Base-by-base conservation (phyloP, 208 protist genomes). In the Herpetomonas samuelpessoai region DNA sequence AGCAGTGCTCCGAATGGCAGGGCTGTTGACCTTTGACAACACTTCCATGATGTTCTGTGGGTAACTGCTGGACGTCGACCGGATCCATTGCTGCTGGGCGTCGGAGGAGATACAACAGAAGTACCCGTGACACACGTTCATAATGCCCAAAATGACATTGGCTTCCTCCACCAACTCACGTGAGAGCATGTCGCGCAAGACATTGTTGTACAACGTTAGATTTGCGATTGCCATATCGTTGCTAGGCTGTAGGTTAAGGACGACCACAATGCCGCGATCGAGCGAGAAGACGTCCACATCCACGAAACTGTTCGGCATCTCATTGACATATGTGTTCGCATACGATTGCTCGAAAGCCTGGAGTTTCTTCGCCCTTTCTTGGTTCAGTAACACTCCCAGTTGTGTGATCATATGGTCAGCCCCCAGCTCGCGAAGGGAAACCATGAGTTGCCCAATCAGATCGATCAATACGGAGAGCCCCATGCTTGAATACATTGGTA, bases 201-300 rank as follows among this genome's bases (percentile, higher is more conserved):
- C 74, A 9, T 44, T 56, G 24, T 64, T 62, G 81, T 83, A 95
- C 1, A 60, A 79, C 10, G 61, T 62, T 30, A 95, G 62, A 68
- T 75, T 81, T 21, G 22, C 47, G 1, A 80, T 38, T 14, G 74
- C 80, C 39, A 77, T 48, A 22, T 58, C 57, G 25, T 69, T 62
- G 57, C 88, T 73, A 1, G 78, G 83, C 30, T 79, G 68, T 3
- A 65, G 30, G 18, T 71, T 54, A 18, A 87, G 51, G 21, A 87
- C 62, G 12, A 64, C 75, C 9, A 83, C 65, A 39, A 91, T 66
- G 22, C 68, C 85, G 24, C 81, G 81, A 64, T 95, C 86, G 21
- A 95, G 59, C 0, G 77, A 81, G 63, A 95, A 93, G 25, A 95
- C 63, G 73, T 95, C 89, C 45, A 90, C 91, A 62, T 95, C 81